Percentiles rank a stretch among this genome's conserved stretches.
Evolutionary conservation across 441 rosid species (phyloP).

Genomic region (Pelargonium citronellum): DNA sequence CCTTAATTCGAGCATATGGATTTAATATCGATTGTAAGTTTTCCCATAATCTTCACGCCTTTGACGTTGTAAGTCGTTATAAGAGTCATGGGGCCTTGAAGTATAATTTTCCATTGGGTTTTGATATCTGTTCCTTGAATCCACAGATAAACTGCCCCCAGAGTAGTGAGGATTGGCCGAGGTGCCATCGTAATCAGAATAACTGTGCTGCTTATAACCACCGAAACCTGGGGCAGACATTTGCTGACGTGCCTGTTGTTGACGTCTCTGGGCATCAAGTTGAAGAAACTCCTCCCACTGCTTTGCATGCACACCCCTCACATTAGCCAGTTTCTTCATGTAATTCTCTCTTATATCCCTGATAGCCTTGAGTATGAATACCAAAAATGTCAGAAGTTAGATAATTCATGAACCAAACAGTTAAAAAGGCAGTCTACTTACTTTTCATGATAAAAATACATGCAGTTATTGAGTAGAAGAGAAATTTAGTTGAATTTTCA

Average conservation of each 20-base stretch:
- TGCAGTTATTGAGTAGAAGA: neutral
- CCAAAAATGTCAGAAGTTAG: constrained; percentile 33
- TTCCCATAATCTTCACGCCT: constrained; percentile 80
- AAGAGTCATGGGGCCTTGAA: constrained; percentile 61
- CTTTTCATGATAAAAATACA: neutral
- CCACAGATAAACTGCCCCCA: constrained; percentile 47
- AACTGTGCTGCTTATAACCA: constrained; percentile 64
- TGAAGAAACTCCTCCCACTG: constrained; percentile 82
- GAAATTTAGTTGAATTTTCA: neutral
- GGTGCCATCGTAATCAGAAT: constrained; percentile 57
- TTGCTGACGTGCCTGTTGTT: constrained; percentile 57
- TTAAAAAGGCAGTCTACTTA: constrained; percentile 11
- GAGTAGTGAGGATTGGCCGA: constrained; percentile 49
- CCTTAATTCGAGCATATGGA: constrained; percentile 24
- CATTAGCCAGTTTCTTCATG: constrained; percentile 56
- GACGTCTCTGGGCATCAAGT: constrained; percentile 64
- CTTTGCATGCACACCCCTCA: constrained; percentile 59
- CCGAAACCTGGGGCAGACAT: constrained; percentile 50
- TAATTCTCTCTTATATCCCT: constrained; percentile 82
- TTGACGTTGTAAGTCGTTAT: constrained; percentile 67
- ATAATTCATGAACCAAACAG: constrained; percentile 15
- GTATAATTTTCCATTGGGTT: constrained; percentile 59
- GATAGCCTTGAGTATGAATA: constrained; percentile 52
- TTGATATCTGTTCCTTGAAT: constrained; percentile 56
- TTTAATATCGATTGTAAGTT: constrained; percentile 66